Evolutionary conservation across 768 basidiomycete species (phyloP), one percentile per base, ranked within the genome.

Genomic region (Strobilomyces echinocephalus): DNA sequence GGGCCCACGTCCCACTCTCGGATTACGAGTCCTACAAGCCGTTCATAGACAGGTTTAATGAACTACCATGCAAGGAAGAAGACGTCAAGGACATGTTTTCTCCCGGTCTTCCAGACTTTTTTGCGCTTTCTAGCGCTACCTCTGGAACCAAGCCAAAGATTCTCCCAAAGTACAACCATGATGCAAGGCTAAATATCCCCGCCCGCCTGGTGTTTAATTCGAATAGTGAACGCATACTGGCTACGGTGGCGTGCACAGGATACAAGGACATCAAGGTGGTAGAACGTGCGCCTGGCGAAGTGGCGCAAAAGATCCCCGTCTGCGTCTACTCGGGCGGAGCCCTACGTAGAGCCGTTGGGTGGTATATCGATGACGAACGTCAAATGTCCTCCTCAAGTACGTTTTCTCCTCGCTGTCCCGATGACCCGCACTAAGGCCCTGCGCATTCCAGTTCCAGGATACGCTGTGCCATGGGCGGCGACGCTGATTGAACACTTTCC

Each of bases 1-100:
- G 21, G 21, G 16, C 40, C 20, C 12, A 24, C 14, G 21, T 42
- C 40, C 40, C 56, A 5, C 45, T 56, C 1, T 47, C 53, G 8
- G 8, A 44, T 10, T 63, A 63, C 24, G 61, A 54, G 10, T 34
- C 43, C 9, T 63, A 63, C 31, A 42, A 50, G 33, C 59, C 62
- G 0, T 63, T 54, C 31, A 18, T 54, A 2, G 38, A 34, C 3
- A 63, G 51, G 24, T 63, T 63, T 26, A 21, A 58, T 21, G 50
- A 7, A 26, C 28, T 10, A 4, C 62, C 58, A 28, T 63, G 62
- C 55, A 63, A 50, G 39, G 59, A 63, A 21, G 41, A 42, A 16
- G 56, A 63, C 1, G 54, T 63, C 36, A 14, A 21, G 59, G 59
- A 15, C 42, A 42, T 42, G 40, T 41, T 41, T 41, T 41, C 40